Conservation (phyloP, 148 eudicot species). For the Polygonum maritimum region DNA sequence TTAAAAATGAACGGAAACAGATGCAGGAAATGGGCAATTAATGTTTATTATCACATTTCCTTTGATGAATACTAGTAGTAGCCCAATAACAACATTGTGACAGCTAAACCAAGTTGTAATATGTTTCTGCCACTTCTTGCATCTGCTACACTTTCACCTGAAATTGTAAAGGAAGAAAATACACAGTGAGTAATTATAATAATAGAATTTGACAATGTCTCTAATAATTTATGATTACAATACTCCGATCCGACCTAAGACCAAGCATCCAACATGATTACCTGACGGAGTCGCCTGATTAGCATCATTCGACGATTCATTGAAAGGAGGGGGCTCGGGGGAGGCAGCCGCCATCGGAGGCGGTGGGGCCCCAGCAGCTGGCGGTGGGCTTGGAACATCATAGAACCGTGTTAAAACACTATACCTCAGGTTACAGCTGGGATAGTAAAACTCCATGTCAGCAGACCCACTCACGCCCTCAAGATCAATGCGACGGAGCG, state of each 20-base stretch:
- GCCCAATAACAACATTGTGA: background rate
- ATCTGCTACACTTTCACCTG: background rate
- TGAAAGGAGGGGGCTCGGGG: background rate
- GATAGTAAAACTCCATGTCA: background rate
- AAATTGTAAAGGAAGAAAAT: background rate
- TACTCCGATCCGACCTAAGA: too few relatives aligned
- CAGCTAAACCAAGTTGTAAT: background rate
- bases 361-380: background rate
- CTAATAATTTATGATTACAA: too few relatives aligned
- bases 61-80: too few relatives aligned
- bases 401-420: background rate
- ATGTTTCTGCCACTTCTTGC: background rate
- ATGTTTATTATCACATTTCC: too few relatives aligned
- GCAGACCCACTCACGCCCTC: background rate
- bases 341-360: background rate
- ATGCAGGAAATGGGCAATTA: too few relatives aligned
- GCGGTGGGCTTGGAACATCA: background rate
- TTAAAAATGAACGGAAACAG: too few relatives aligned
- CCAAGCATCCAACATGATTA: background rate
- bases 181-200: too few relatives aligned
- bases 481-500: background rate
- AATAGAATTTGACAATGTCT: too few relatives aligned
- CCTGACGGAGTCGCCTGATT: background rate
- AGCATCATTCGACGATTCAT: background rate
- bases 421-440: background rate